Base-by-base conservation (phyloP, 2,329 filamentous ascomycete genomes). In the Anthostomella pinea region DNA sequence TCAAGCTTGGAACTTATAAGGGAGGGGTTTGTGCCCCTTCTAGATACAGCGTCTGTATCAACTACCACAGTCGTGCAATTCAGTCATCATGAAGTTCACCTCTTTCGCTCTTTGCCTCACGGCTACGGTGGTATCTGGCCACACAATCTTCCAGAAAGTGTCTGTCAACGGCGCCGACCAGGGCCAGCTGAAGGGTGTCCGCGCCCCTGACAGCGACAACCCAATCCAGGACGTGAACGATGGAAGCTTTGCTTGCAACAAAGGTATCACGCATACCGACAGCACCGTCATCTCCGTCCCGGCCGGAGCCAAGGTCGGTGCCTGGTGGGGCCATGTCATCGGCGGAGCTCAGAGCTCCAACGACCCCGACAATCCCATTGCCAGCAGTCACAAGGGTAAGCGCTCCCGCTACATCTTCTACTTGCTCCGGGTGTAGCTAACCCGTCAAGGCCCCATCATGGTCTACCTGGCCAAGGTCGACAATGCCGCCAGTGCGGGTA, bases 321-420 rank as follows among this genome's bases (percentile, higher is more conserved):
- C 70, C 4, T 65, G 61, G 51, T 75, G 68, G 63, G 65, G 69
- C 13, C 70, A 75, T 50, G 62, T 72, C n/a, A 66, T 74, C 31
- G 71, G 72, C 23, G 70, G 70, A 17, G 53, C 65, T 2, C 68
- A 74, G 49, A 54, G 48, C 22, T 21, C 62, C 11, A 64, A 64
- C 37, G 68, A 72, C 46, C 45, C 64, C 3, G 70, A 73, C 41
- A 59, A 75, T 39, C 70, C 69, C 6, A 72, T 72, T 42, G 69
- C 70, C 7, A 56, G 61, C 32, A 65, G 59, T 20, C 69, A 73
- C 51, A 71, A 73, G 58, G 69, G 69, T 61, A 45, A 30, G 32
- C n/a, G n/a, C n/a, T n/a, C n/a, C n/a, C n/a, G n/a, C n/a, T n/a
- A n/a, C n/a, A n/a, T n/a, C n/a, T n/a, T n/a, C n/a, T n/a, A n/a